A percentile compares a stretch with the other conserved stretches of the same genome.
phyloP scores from a whole-genome alignment of 805 yeast genomes.

The Wickerhamomyces bisporus region DNA sequence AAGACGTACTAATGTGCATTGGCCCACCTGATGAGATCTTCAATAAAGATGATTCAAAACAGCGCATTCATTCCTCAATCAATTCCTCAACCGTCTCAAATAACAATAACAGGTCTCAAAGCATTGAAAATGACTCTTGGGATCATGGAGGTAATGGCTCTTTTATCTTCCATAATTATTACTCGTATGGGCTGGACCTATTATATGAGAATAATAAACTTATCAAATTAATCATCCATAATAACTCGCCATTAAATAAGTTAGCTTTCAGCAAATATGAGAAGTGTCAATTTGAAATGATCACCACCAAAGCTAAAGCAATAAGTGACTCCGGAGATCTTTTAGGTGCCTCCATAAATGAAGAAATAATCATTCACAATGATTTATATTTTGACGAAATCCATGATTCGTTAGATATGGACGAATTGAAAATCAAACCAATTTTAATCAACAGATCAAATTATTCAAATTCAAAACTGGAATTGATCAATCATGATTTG shows the following conservation, averaged over 20 bases:
- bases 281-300: slow-evolving; percentile 37
- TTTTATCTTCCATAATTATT: slow-evolving; percentile 50
- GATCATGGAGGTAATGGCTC: slow-evolving; percentile 4
- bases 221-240: slow-evolving; percentile 44
- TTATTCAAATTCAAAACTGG: slow-evolving; percentile 29
- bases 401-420: not conserved
- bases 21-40: slow-evolving; percentile 57
- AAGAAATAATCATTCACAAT: not conserved
- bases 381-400: slow-evolving; percentile 1
- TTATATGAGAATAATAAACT: slow-evolving; percentile 40
- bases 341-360: too few relatives aligned
- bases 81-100: slow-evolving; percentile 8
- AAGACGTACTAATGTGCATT: slow-evolving; percentile 38
- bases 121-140: not conserved
- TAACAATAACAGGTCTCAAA: too few relatives aligned
- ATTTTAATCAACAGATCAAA: slow-evolving; percentile 17
- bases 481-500: slow-evolving; percentile 35
- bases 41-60: slow-evolving; percentile 37
- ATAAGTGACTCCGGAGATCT: too few relatives aligned
- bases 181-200: slow-evolving; percentile 48
- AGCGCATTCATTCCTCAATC: slow-evolving; percentile 31
- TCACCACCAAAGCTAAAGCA: slow-evolving; percentile 5
- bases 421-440: slow-evolving; percentile 2
- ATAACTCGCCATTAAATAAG: slow-evolving; percentile 42
- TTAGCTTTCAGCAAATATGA: slow-evolving; percentile 51